Base-by-base conservation (phyloP, 2,329 filamentous ascomycete species). In the Grosmannia serpens region DNA sequence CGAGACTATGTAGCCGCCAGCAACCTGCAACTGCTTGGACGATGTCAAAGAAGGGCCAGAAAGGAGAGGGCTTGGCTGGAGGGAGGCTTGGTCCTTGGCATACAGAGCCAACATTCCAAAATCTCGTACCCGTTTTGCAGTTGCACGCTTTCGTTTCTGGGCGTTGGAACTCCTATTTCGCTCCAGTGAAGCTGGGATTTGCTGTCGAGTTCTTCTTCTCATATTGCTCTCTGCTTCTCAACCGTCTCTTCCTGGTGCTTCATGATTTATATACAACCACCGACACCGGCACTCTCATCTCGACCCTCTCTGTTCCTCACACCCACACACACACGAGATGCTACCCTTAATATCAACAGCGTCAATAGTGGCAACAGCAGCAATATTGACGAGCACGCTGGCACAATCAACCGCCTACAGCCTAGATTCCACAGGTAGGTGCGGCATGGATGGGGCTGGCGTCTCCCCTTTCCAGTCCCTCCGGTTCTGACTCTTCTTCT, bases 361-460 rank as follows among this genome's bases (percentile, higher is more conserved):
- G 11, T 57, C 57, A 17, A 31, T 50, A 15, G 13, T 29, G 26
- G 26, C 57, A 17, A 31, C 29, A 15, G 13, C n/a, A 17, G 26
- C 47, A 20, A 9, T 59, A 22, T 20, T 60, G 22, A 29, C 44
- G 15, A 49, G 57, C 44, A 35, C 49, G 3, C n/a, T 53, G 9
- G 60, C 31, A 2, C 46, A 58, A 13, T 54, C 61, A 13, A 49
- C 58, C 9, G 33, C 27, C 3, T 61, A 55, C 22, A 62, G 58
- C 38, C 57, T 63, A 20, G 58, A 55, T 13, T 53, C 58, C 2
- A 27, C 52, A 9, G 62, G 63, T 64, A 31, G 4, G 60, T 31
- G 3, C 22, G 15, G 8, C 41, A 15, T 24, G 20, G 7, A 26
- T 15, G 33, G 13, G 7, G 15, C 41, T 15, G 15, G 6, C n/a